A percentile compares a stretch with the other conserved stretches of the same genome.
Conservation (phyloP, 1,139 yeast genomes). For the Diutina neorugosa region DNA sequence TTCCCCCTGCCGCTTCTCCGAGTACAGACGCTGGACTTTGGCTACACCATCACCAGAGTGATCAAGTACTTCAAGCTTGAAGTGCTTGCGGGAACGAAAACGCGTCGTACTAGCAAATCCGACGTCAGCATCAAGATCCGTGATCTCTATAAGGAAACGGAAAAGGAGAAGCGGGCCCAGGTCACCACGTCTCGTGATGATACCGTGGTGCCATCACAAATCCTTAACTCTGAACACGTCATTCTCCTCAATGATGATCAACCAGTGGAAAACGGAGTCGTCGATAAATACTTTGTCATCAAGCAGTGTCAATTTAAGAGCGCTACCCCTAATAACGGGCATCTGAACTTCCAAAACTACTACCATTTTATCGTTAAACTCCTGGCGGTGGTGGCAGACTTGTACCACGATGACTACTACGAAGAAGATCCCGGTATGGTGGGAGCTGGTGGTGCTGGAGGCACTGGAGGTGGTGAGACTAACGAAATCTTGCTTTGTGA, state of each 20-base stretch:
- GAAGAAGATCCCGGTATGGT: constrained; percentile 16
- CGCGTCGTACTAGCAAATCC: neutral
- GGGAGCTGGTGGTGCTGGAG: constrained; percentile 5
- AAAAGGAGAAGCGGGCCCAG: constrained; percentile 1
- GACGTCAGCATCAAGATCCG: neutral
- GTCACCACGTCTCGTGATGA: constrained; percentile 7
- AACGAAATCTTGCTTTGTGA: constrained; percentile 24
- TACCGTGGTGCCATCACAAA: constrained; percentile 12
- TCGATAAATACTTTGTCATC: constrained; percentile 24
- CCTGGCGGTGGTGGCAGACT: constrained; percentile 27
- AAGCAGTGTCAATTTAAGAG: constrained; percentile 44
- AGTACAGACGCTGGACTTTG: constrained; percentile 1
- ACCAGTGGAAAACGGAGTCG: constrained; percentile 13
- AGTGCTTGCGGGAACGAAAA: neutral
- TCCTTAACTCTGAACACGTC: constrained; percentile 19
- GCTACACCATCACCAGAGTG: constrained; percentile 1
- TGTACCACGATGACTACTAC: constrained; percentile 29
- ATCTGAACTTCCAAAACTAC: constrained; percentile 43
- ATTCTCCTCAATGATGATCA: constrained; percentile 17
- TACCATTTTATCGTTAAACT: constrained; percentile 37
- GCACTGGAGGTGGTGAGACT: constrained; percentile 13
- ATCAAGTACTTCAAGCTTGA: constrained; percentile 3
- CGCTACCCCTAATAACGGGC: constrained; percentile 58
- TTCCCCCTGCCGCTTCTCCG: neutral
- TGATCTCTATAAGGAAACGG: neutral